Base-by-base conservation (phyloP, 306 rosid species). In the Arachis hypogaea region DNA sequence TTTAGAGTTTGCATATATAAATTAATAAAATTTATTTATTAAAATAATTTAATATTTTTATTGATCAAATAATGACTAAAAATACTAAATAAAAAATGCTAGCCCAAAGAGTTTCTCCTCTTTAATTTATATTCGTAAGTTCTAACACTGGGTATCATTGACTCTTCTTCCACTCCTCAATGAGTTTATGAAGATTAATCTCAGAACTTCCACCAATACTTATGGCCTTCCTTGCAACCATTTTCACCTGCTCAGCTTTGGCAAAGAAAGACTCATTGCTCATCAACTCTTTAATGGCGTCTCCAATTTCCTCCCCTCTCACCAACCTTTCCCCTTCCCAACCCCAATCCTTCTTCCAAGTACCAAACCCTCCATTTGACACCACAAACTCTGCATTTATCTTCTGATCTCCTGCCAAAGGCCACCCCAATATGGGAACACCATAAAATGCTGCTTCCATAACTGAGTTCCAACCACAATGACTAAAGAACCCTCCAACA, bases 401-500 rank as follows among this genome's bases (percentile, higher is more conserved):
- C 86, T 70, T 86, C 29, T 88, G 92, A 58, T 88, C 93, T 1
- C 93, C 93, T 38, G 7, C 5, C 6, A 72, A 86, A 0, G 91
- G 91, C 96, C 96, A 88, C 0, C 76, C 93, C 72, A 86, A 18
- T 11, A 84, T 45, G 5, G 72, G 81, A 22, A 90, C 89, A 16
- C 96, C 93, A 9, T 78, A 12, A 66, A 71, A 66, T 0, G 81
- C 83, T 1, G 91, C 91, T 51, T 89, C 94, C 4, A 63, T 36
- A 22, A 79, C 58, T 3, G 91, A 89, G 14, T 82, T 89, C 86
- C 89, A 84, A 7, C 93, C 93, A 60, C 84, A 76, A 14, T 88
- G 93, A 79, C 88, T 84, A 38, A 88, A 28, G 66, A 88, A 86
- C 12, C 91, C 86, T 5, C 86, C 86, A 58, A 89, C 76, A 6